Base-by-base conservation (phyloP, 2,329 filamentous ascomycete species). In the Ophioceras dolichostomum region DNA sequence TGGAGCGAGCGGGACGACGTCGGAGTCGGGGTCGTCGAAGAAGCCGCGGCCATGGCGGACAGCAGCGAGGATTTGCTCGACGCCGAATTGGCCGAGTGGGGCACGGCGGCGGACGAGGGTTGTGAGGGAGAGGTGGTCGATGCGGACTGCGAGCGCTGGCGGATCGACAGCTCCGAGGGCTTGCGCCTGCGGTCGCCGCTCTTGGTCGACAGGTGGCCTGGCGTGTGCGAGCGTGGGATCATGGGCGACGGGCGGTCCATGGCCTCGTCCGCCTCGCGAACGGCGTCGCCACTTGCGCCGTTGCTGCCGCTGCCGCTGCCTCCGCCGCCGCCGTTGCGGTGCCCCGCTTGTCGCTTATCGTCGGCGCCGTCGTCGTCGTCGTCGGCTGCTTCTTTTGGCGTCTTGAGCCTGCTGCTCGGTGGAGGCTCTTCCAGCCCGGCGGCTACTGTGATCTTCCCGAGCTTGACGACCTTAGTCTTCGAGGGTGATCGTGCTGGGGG, bases 181-280 rank as follows among this genome's bases (percentile, higher is more conserved):
- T 67, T 71, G 36, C 64, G 61, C 40, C 65, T 62, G 41, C 60
- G 60, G 38, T 65, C 62, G 42, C 68, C 66, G 56, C 68, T 74
- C 58, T 70, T 76, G 45, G 68, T 67, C 10, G 75, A 59, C 29
- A 78, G 62, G 47, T 77, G 73, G 40, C 74, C 73, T 1, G 74
- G 74, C 2, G 74, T 79, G 51, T 79, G 74, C 49, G 67, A 76
- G 45, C 74, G 66, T 20, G 64, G 59, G 32, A n/a, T n/a, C n/a
- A 70, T 51, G 34, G 64, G 56, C 43, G 54, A 38, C 14, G 49
- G 49, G 39, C 51, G 56, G 42, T 59, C 58, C 39, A 45, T 55
- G 40, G 51, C 50, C 40, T 60, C 57, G 37, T 45, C 45, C 37
- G 38, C 39, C 39, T 53, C 45, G 43, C n/a, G n/a, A n/a, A n/a